phyloP scores from a whole-genome alignment of 306 rosid genomes.

The Lotus japonicus region DNA sequence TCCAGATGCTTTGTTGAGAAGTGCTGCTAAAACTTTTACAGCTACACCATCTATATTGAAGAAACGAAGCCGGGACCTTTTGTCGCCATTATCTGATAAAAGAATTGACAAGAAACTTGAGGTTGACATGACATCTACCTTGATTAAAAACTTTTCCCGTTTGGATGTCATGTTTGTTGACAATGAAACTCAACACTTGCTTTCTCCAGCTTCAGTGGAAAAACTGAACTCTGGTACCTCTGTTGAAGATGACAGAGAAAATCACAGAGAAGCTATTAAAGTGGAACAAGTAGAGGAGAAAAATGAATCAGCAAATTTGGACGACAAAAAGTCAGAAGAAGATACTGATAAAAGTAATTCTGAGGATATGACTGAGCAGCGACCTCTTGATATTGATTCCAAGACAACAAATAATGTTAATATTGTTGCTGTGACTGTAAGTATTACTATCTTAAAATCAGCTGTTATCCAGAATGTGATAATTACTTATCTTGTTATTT shows the following conservation, averaged over 20 bases:
- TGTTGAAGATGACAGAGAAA: slow-evolving; percentile 54
- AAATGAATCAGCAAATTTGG: slow-evolving; percentile 22
- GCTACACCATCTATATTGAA: slow-evolving; percentile 87
- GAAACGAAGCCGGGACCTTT: slow-evolving; percentile 75
- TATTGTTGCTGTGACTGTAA: slow-evolving; percentile 39
- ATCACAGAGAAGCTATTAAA: slow-evolving; percentile 24
- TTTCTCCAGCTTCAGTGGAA: slow-evolving; percentile 39
- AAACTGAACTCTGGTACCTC: slow-evolving; percentile 24
- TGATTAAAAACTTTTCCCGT: slow-evolving; percentile 65
- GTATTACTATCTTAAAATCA: slow-evolving; percentile 21
- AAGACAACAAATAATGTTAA: slow-evolving; percentile 24
- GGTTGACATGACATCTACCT: slow-evolving; percentile 51
- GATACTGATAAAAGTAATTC: slow-evolving; percentile 25
- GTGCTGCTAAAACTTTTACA: slow-evolving; percentile 87
- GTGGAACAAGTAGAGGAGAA: slow-evolving; percentile 25
- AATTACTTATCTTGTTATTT: background rate
- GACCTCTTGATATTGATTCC: slow-evolving; percentile 19
- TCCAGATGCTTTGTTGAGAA: slow-evolving; percentile 76
- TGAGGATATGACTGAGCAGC: slow-evolving; percentile 34
- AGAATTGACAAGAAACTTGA: slow-evolving; percentile 71
- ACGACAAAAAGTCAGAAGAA: slow-evolving; percentile 25
- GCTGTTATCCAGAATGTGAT: background rate
- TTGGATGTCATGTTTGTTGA: slow-evolving; percentile 77
- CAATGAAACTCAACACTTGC: slow-evolving; percentile 28
- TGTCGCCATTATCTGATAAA: slow-evolving; percentile 88